Evolutionary conservation across 2,329 filamentous ascomycete species (phyloP).

Genomic region (Monilinia fructicola): DNA sequence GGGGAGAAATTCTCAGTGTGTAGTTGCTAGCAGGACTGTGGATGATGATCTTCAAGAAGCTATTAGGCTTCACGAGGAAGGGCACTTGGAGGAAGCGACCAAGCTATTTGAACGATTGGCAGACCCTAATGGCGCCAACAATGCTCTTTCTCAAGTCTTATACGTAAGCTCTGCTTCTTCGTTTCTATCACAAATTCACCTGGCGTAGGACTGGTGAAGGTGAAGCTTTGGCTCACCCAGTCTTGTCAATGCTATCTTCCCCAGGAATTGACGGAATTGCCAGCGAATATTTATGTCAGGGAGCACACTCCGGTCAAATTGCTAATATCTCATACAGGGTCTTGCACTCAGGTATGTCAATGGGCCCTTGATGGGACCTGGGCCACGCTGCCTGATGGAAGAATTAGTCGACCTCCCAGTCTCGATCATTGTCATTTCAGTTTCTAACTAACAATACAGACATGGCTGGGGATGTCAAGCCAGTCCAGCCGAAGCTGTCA

Average conservation of each 20-base stretch:
- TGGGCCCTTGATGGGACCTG: conserved; percentile 27
- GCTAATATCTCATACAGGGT: conserved; percentile 46
- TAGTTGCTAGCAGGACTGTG: conserved; percentile 52
- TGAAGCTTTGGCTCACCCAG: conserved; percentile 9
- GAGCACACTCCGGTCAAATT: conserved; percentile 15
- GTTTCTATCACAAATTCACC: conserved; percentile 1
- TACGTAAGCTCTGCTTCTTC: conserved; percentile 49
- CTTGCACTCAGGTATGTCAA: conserved; percentile 74
- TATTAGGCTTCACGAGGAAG: conserved; percentile 88
- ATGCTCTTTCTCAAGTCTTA: conserved; percentile 90
- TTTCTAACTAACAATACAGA: conserved; percentile 46
- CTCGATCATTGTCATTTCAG: conserved; percentile 12
- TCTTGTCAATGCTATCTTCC: background rate
- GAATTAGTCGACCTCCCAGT: conserved; percentile 9
- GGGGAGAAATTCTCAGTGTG: conserved; percentile 28
- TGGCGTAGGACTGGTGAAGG: conserved; percentile 6
- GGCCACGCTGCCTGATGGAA: conserved; percentile 22
- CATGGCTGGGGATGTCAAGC: conserved; percentile 89
- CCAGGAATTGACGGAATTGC: conserved; percentile 1
- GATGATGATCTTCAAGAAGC: conserved; percentile 85
- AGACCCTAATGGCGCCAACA: conserved; percentile 80
- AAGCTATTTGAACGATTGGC: conserved; percentile 80
- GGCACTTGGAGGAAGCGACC: conserved; percentile 78
- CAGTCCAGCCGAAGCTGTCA: conserved; percentile 71
- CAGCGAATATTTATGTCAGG: conserved; percentile 14